A percentile compares a stretch with the other conserved stretches of the same genome.
Evolutionary conservation across 805 yeast genomes (phyloP).

Genomic region (Tetrapisispora taiwanensis): DNA sequence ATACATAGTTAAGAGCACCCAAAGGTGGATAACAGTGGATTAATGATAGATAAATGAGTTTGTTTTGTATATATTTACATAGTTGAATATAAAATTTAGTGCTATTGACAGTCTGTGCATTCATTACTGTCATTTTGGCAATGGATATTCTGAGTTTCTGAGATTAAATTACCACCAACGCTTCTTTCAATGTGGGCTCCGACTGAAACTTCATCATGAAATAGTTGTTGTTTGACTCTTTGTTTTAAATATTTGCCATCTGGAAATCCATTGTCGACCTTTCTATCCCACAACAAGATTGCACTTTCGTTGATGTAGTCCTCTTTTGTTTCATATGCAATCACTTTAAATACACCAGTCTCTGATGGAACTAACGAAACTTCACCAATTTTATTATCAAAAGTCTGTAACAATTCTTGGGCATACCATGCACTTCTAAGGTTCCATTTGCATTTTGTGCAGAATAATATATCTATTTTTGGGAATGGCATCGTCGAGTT

Average conservation of each 20-base stretch:
- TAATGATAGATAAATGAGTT: too few species aligned
- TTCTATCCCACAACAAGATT: slow-evolving; percentile 49
- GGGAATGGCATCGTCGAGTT: slow-evolving; percentile 36
- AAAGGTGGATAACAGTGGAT: too few species aligned
- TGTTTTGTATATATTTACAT: background rate
- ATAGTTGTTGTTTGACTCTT: slow-evolving; percentile 41
- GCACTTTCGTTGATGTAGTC: slow-evolving; percentile 14
- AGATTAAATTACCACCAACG: background rate
- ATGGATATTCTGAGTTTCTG: too few species aligned
- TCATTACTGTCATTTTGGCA: background rate
- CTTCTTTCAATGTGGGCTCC: slow-evolving; percentile 15
- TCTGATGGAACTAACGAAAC: slow-evolving; percentile 40
- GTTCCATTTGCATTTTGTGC: slow-evolving; percentile 83
- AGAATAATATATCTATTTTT: slow-evolving; percentile 57
- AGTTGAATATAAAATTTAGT: too few species aligned
- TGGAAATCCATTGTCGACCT: slow-evolving; percentile 64
- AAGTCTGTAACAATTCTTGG: slow-evolving; percentile 79
- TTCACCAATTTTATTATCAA: slow-evolving; percentile 47
- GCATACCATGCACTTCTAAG: slow-evolving; percentile 80
- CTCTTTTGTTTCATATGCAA: slow-evolving; percentile 26
- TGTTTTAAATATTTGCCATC: slow-evolving; percentile 73
- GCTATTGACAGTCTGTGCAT: slow-evolving; percentile 1
- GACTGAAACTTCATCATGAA: slow-evolving; percentile 11
- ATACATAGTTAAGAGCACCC: too few species aligned
- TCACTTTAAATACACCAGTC: slow-evolving; percentile 53